These are phyloP conservation scores for Fistulifera solaris DNA, from an alignment of 108 stramenopile species.

Conservation along the genomic window DNA sequence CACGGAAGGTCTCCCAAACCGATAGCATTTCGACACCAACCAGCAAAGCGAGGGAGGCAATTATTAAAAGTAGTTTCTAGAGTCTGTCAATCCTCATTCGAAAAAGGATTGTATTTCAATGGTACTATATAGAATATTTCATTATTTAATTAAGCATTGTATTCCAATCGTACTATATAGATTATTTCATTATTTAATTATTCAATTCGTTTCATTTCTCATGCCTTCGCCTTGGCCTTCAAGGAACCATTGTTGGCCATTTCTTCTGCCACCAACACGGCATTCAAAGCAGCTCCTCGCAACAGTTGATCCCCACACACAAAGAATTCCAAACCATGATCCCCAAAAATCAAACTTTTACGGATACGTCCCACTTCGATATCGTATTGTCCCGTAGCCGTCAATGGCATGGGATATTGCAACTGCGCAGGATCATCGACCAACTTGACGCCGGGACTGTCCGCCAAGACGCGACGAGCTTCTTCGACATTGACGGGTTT, in stretches of 20 bases:
- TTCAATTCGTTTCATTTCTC: not conserved
- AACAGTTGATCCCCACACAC: conserved; percentile 96
- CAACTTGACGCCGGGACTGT: conserved; percentile 76
- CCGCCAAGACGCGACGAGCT: conserved; percentile 66
- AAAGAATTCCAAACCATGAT: conserved; percentile 94
- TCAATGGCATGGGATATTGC: conserved; percentile 94
- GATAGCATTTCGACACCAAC: too few relatives aligned
- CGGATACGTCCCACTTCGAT: conserved; percentile 91
- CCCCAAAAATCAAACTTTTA: conserved; percentile 73
- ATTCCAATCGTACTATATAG: too few relatives aligned
- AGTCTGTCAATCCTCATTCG: too few relatives aligned
- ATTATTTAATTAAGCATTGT: too few relatives aligned
- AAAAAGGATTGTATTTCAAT: too few relatives aligned
- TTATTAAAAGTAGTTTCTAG: too few relatives aligned
- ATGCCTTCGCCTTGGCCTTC: conserved; percentile 11
- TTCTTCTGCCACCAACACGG: conserved; percentile 92
- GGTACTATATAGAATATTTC: too few relatives aligned
- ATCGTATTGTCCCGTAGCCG: conserved; percentile 92
- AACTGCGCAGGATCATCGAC: conserved; percentile 59
- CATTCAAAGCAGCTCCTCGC: conserved; percentile 95
- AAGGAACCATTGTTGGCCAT: conserved; percentile 76
- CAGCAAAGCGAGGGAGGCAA: too few relatives aligned
- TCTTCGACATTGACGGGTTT: conserved; percentile 70
- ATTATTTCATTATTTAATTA: too few relatives aligned
- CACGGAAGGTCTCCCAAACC: too few relatives aligned